Percentiles rank a stretch among this genome's conserved stretches.
Conservation (phyloP, 371 early-diverging fungal genomes). For the Mucor circinelloides region DNA sequence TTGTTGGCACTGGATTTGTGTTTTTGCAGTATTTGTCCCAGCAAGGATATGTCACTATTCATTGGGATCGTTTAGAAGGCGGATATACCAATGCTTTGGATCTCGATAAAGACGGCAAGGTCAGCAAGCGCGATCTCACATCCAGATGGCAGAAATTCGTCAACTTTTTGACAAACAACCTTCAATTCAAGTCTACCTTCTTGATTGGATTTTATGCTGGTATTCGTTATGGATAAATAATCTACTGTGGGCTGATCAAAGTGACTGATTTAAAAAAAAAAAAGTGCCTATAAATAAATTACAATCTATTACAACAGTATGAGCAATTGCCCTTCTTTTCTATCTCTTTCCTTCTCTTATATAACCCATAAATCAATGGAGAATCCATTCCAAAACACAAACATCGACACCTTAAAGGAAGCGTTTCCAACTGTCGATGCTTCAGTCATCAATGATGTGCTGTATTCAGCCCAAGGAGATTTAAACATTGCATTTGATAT, state of each 20-base stretch:
- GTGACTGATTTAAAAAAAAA: conserved; percentile 1
- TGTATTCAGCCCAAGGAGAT: conserved; percentile 14
- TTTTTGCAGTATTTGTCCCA: conserved; percentile 51
- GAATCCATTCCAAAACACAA: conserved; percentile 12
- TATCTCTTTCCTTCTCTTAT: not conserved
- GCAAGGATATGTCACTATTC: conserved; percentile 58
- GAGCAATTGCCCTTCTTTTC: conserved; percentile 3
- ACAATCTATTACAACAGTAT: not conserved
- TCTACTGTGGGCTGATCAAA: not conserved
- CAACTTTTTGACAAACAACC: conserved; percentile 55
- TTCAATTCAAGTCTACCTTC: conserved; percentile 66
- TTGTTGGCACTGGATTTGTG: conserved; percentile 45
- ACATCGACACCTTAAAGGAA: conserved; percentile 16
- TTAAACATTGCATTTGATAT: conserved; percentile 20
- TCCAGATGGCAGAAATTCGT: conserved; percentile 45
- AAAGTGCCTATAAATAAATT: not conserved
- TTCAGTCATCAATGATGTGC: conserved; percentile 8
- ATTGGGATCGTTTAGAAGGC: conserved; percentile 58
- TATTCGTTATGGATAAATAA: conserved; percentile 51
- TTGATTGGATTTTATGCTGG: conserved; percentile 56
- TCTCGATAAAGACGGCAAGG: conserved; percentile 54
- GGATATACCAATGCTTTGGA: conserved; percentile 40
- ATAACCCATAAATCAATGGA: not conserved
- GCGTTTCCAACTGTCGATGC: conserved; percentile 19
- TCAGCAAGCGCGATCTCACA: conserved; percentile 46